phyloP scores from a whole-genome alignment of 257 asterid species.

The Paulownia fortunei region DNA sequence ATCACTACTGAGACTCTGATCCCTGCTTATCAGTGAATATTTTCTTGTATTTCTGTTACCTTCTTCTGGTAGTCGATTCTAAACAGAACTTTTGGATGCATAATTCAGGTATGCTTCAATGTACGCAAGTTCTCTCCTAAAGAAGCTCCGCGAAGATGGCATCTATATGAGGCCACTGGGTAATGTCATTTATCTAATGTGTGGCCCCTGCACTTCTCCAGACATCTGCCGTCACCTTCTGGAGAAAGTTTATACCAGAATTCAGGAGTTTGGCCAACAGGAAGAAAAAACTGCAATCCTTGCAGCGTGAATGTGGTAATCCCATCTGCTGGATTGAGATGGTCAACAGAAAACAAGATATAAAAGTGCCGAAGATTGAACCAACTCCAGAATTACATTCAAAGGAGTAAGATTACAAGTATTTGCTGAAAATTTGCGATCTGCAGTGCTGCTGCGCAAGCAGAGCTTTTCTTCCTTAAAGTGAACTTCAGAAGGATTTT shows the following conservation, averaged over 20 bases:
- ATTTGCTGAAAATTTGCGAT: background rate
- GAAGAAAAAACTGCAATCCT: constrained; percentile 23
- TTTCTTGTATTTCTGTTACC: background rate
- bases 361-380: no score
- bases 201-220: constrained; percentile 87
- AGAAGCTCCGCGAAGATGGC: constrained; percentile 81
- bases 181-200: constrained; percentile 84
- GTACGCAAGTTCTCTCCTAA: constrained; percentile 69
- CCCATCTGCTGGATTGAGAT: background rate
- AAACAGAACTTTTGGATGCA: constrained; percentile 5
- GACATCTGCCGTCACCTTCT: constrained; percentile 55
- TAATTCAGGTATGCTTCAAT: constrained; percentile 80
- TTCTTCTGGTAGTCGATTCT: background rate
- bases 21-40: background rate
- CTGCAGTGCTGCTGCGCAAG: no score
- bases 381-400: no score
- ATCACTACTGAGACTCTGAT: no score
- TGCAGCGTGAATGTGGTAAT: constrained; percentile 2
- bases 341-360: background rate
- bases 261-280: constrained; percentile 60
- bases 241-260: constrained; percentile 58
- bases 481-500: background rate
- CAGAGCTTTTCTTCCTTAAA: no score
- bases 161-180: constrained; percentile 93
- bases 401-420: no score